Evolutionary conservation across 768 basidiomycete genomes (phyloP).

Genomic region (Solioccasus polychromus): DNA sequence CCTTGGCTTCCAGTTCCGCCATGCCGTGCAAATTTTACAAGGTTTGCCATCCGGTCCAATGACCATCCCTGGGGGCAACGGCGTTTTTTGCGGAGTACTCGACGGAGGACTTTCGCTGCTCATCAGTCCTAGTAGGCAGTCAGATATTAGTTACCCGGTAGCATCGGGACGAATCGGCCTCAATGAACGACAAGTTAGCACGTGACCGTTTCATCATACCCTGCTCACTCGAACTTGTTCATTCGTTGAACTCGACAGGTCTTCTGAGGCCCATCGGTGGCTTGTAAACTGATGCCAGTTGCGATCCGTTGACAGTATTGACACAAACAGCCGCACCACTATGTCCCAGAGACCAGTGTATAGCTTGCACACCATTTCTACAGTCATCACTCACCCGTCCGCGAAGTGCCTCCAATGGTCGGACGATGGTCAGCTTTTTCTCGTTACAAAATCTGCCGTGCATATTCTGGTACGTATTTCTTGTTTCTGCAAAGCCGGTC

Average conservation of each 20-base stretch:
- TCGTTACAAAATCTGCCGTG: constrained; percentile 63
- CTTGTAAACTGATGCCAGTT: background rate
- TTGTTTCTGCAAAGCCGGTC: background rate
- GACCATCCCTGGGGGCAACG: constrained; percentile 79
- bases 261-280: background rate
- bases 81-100: constrained; percentile 11
- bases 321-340: background rate
- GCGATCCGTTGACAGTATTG: background rate
- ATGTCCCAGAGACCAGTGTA: constrained; percentile 36
- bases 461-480: constrained; percentile 59
- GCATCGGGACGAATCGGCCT: background rate
- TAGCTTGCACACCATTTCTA: constrained; percentile 55
- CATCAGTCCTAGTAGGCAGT: constrained; percentile 3
- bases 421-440: constrained; percentile 66
- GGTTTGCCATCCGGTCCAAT: constrained; percentile 93
- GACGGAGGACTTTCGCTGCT: constrained; percentile 6
- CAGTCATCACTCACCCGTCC: constrained; percentile 59
- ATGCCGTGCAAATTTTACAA: constrained; percentile 88
- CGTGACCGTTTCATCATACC: constrained; percentile 16
- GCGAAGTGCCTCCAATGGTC: constrained; percentile 66
- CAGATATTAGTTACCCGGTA: background rate
- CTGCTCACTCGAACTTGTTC: no score
- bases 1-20: constrained; percentile 62
- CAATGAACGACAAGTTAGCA: constrained; percentile 5
- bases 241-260: background rate